Conservation (phyloP, 2,329 filamentous ascomycete genomes). For the Stagonosporopsis cucurbitacearum region DNA sequence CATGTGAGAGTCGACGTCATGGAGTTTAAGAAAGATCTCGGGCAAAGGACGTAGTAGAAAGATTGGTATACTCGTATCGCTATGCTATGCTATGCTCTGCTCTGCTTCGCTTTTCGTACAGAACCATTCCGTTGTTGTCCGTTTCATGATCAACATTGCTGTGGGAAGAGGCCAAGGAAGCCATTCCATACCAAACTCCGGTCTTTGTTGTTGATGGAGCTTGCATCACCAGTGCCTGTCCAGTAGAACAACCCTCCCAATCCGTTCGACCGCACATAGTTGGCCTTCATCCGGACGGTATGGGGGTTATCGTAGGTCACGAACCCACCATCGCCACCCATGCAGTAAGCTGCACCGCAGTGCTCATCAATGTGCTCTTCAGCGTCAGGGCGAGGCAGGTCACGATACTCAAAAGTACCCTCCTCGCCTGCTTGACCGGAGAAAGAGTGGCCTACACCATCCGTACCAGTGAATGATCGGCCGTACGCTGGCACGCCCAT, state of each 20-base stretch:
- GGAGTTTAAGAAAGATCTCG: neutral
- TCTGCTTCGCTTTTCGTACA: slow-evolving; percentile 13
- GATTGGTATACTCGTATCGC: neutral
- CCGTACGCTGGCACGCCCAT: slow-evolving; percentile 79
- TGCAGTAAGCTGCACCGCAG: slow-evolving; percentile 73
- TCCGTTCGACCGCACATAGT: slow-evolving; percentile 72
- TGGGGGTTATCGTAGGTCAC: slow-evolving; percentile 80
- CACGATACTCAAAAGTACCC: slow-evolving; percentile 75
- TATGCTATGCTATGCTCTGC: slow-evolving; percentile 20
- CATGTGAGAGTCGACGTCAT: slow-evolving; percentile 17
- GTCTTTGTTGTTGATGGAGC: slow-evolving; percentile 49
- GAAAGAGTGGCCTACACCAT: slow-evolving; percentile 68
- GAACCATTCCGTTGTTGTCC: neutral
- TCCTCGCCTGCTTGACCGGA: slow-evolving; percentile 62
- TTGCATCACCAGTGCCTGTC: slow-evolving; percentile 75
- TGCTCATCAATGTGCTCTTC: slow-evolving; percentile 72
- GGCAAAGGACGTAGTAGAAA: neutral
- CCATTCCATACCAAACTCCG: slow-evolving; percentile 68
- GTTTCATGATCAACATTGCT: slow-evolving; percentile 20
- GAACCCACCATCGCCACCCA: slow-evolving; percentile 76
- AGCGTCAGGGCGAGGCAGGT: slow-evolving; percentile 67
- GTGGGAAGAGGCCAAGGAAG: slow-evolving; percentile 58
- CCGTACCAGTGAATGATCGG: slow-evolving; percentile 72
- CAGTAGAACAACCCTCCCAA: slow-evolving; percentile 83
- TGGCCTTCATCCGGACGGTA: slow-evolving; percentile 77